Percentiles rank a stretch among this genome's conserved stretches.
phyloP scores from a whole-genome alignment of 306 rosid species.

The Vicia villosa region DNA sequence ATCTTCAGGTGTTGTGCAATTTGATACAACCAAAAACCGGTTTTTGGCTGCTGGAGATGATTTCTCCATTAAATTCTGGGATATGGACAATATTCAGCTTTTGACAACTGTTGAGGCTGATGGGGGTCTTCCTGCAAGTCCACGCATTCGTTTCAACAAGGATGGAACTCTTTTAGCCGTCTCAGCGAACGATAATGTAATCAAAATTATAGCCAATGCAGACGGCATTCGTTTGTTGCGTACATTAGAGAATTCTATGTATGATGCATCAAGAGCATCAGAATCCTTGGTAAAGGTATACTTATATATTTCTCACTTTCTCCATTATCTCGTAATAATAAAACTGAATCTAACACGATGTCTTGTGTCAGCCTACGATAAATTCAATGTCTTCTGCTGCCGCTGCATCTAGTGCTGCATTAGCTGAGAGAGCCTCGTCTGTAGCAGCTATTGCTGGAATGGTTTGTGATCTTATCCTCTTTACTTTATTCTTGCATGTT shows the following conservation, averaged over 20 bases:
- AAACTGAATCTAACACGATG: constrained; percentile 15
- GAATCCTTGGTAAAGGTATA: constrained; percentile 85
- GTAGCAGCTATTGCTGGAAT: constrained; percentile 77
- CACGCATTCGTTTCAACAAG: constrained; percentile 96
- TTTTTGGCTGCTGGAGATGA: constrained; percentile 97
- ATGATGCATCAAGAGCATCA: constrained; percentile 76
- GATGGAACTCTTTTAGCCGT: constrained; percentile 94
- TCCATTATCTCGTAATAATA: neutral
- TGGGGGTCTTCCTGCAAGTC: constrained; percentile 95
- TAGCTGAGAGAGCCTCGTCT: constrained; percentile 76
- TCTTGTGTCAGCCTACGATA: constrained; percentile 70
- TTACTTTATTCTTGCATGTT: constrained; percentile 12
- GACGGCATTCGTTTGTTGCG: constrained; percentile 66
- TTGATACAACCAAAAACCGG: constrained; percentile 86
- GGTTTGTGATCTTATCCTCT: constrained; percentile 60
- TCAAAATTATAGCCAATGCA: constrained; percentile 76
- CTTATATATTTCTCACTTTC: constrained; percentile 22
- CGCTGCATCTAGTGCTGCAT: constrained; percentile 66
- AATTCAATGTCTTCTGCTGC: constrained; percentile 83
- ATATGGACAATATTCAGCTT: constrained; percentile 88
- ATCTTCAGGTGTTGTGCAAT: constrained; percentile 85
- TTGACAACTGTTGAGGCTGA: constrained; percentile 85
- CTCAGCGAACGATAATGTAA: constrained; percentile 86
- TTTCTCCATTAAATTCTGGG: constrained; percentile 95
- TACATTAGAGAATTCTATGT: constrained; percentile 74